Evolutionary conservation across 352 stramenopile genomes (phyloP).

Genomic region (Phytophthora quininea): DNA sequence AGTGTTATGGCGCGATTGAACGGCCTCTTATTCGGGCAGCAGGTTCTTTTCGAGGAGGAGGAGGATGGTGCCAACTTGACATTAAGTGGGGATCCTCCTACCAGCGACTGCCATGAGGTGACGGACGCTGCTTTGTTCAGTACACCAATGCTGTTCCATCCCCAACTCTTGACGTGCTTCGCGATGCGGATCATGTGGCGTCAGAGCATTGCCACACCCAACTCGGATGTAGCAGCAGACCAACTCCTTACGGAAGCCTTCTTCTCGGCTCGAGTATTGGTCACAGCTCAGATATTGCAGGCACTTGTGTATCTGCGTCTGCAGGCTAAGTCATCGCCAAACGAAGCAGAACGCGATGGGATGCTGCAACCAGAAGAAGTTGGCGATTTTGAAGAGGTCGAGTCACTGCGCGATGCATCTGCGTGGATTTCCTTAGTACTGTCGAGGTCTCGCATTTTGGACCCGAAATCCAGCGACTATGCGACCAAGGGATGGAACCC

Average conservation of each 20-base stretch:
- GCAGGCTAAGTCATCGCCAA: conserved; percentile 5
- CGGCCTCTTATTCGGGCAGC: conserved; percentile 72
- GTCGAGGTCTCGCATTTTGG: conserved; percentile 43
- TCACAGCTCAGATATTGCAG: conserved; percentile 69
- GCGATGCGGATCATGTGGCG: conserved; percentile 54
- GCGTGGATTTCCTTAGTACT: conserved; percentile 60
- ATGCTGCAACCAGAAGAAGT: conserved; percentile 19
- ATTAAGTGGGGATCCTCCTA: conserved; percentile 11
- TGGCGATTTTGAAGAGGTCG: conserved; percentile 57
- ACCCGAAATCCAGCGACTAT: conserved; percentile 12
- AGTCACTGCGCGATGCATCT: conserved; percentile 64
- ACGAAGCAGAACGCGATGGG: not conserved
- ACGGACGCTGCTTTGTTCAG: conserved; percentile 33
- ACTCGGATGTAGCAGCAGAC: conserved; percentile 35
- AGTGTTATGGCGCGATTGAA: conserved; percentile 53
- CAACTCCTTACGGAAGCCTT: conserved; percentile 60
- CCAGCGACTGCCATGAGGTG: conserved; percentile 20
- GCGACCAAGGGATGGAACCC: conserved; percentile 29
- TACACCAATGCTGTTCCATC: conserved; percentile 56
- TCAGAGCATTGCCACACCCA: conserved; percentile 37
- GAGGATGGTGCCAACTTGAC: conserved; percentile 31
- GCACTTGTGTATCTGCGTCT: conserved; percentile 49
- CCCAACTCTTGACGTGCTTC: conserved; percentile 61
- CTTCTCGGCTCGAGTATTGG: conserved; percentile 58
- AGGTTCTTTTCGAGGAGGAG: conserved; percentile 76